phyloP scores from a whole-genome alignment of 176 grass and related monocot species.

The Ensete glaucum region DNA sequence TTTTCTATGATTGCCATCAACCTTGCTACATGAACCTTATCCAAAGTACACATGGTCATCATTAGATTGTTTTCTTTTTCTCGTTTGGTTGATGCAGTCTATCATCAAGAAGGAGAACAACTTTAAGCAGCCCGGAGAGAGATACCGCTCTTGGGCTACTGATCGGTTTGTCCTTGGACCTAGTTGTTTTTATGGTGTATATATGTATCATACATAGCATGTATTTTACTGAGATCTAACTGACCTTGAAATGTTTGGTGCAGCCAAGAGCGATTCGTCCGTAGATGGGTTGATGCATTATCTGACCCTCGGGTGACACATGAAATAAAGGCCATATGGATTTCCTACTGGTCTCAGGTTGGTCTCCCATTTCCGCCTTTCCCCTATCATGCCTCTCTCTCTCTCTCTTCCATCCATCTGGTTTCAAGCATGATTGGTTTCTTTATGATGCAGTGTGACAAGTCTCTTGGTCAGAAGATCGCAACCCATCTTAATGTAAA shows the following conservation, averaged over 20 bases:
- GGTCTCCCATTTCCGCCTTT: not conserved
- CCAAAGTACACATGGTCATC: not conserved
- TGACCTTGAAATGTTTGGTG: not conserved
- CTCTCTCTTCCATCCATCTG: not conserved
- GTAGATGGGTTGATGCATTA: slow-evolving; percentile 69
- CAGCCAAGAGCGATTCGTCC: slow-evolving; percentile 87
- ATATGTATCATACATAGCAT: not conserved
- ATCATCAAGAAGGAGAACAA: slow-evolving; percentile 92
- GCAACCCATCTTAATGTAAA: slow-evolving; percentile 65
- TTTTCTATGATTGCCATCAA: not conserved
- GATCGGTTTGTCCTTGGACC: slow-evolving; percentile 38
- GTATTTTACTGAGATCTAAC: not conserved
- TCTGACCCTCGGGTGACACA: slow-evolving; percentile 90
- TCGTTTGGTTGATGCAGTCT: slow-evolving; percentile 23
- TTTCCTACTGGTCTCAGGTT: slow-evolving; percentile 97
- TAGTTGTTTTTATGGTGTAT: not conserved
- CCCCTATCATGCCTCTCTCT: too few relatives aligned
- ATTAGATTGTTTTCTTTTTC: not conserved
- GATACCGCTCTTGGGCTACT: slow-evolving; percentile 64
- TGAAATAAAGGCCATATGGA: slow-evolving; percentile 82
- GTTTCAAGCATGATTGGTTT: not conserved
- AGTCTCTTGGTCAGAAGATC: slow-evolving; percentile 79
- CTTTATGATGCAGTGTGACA: slow-evolving; percentile 54
- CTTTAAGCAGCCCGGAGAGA: slow-evolving; percentile 98
- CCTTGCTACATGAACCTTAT: not conserved